Evolutionary conservation across 2,329 filamentous ascomycete genomes (phyloP), one percentile per base, ranked within the genome.

Genomic region (Cadophora malorum): DNA sequence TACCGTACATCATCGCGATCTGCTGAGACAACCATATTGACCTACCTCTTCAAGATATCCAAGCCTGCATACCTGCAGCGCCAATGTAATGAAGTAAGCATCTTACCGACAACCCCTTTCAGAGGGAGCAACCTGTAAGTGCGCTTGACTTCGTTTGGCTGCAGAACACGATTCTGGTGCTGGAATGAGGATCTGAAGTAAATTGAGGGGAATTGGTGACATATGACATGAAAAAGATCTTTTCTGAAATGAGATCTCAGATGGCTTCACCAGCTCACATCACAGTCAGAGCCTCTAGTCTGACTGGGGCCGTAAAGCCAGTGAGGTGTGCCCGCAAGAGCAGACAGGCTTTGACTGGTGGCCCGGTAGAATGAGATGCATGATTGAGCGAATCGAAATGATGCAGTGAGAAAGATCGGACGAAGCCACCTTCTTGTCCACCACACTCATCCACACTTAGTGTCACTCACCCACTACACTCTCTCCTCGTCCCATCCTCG

Each of bases 31-130:
- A 5, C 28, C 28, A 28, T 28, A 3, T 28, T 28, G 3, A 28
- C 41, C 41, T 16, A 45, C 41, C 41, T 45, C 41, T 5, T 19
- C 41, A 16, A 45, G 16, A 45, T 19, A 53, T 28, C 12, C 23
- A 28, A 28, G 28, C 28, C 14, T 19, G 50, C 50, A 53, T 53
- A 14, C 52, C 31, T 55, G 25, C 52, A n/a, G 52, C 52, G 56
- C 33, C 56, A 41, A 59, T 59, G 23, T 33, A 59, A 59, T 59
- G 45, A 41, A 41, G 35, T 59, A 45, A 59, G 56, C 56, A 5
- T 8, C 33, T 9, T 21, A 19, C 45, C n/a, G 21, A 19, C 41
- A 16, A 45, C 14, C 3, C 10, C 14, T 45, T 45, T 12, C 38
- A 6, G 14, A 6, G 14, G n/a, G 19, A 28, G 28, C 3, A 21